A percentile compares a stretch with the other conserved stretches of the same genome.
Evolutionary conservation across 345 rosid species (phyloP).

Genomic region (Salix udensis): DNA sequence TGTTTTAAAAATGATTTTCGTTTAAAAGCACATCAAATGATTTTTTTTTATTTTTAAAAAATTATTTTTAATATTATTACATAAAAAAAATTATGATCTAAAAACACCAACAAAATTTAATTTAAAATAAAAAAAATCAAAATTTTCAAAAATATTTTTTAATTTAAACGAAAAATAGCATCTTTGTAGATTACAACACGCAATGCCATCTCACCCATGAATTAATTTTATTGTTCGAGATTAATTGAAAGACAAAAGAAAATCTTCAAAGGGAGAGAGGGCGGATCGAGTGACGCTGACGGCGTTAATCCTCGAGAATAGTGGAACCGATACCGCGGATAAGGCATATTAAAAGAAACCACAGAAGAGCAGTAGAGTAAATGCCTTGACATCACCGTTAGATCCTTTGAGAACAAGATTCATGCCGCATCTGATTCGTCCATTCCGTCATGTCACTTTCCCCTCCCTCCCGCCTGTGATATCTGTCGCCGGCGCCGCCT

Average conservation of each 20-base stretch:
- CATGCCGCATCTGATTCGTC: slow-evolving; percentile 26
- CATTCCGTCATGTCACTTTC: neutral
- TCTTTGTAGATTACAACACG: too few species aligned
- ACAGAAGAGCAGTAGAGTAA: neutral
- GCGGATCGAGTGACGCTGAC: neutral
- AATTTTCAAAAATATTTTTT: too few species aligned
- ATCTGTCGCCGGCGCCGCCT: slow-evolving; percentile 21
- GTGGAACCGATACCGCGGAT: slow-evolving; percentile 13
- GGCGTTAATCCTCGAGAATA: slow-evolving; percentile 22
- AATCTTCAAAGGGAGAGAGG: neutral
- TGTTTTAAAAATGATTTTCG: too few species aligned
- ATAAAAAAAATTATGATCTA: too few species aligned
- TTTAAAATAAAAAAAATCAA: too few species aligned
- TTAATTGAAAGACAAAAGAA: neutral
- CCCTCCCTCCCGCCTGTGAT: neutral
- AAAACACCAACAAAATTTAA: too few species aligned
- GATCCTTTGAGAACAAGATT: slow-evolving; percentile 26
- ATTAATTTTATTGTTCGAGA: neutral
- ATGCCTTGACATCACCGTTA: slow-evolving; percentile 26
- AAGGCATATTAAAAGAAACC: slow-evolving; percentile 1
- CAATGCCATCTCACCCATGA: neutral
- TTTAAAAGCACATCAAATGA: too few species aligned
- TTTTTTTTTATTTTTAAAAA: too few species aligned
- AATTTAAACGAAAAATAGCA: too few species aligned
- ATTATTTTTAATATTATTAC: too few species aligned